phyloP scores from a whole-genome alignment of 2,329 filamentous ascomycete species.

The Phoma sp. region DNA sequence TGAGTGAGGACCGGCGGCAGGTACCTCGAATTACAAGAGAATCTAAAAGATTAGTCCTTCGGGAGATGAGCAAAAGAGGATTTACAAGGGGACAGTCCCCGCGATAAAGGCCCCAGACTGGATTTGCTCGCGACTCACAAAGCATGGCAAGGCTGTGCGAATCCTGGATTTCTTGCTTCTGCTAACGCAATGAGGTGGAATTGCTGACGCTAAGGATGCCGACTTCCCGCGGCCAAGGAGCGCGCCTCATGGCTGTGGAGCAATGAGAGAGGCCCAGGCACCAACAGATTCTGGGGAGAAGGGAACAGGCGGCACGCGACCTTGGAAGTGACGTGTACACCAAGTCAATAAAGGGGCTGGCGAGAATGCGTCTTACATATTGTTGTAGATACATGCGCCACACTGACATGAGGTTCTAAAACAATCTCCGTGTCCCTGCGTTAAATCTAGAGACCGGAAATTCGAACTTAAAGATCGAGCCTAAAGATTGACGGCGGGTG shows the following conservation, averaged over 20 bases:
- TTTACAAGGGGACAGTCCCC: neutral
- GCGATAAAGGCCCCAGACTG: constrained; percentile 9
- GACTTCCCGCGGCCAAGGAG: constrained; percentile 11
- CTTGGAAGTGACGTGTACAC: constrained; percentile 2
- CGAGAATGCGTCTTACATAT: no score
- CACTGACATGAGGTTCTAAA: neutral
- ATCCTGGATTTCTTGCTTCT: constrained; percentile 1
- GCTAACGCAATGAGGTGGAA: constrained; percentile 4
- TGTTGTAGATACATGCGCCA: neutral
- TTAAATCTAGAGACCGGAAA: no score
- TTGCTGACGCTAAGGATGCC: constrained; percentile 6
- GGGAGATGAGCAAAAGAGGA: constrained; percentile 1
- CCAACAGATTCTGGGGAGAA: constrained; percentile 7
- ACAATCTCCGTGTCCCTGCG: neutral
- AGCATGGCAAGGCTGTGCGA: constrained; percentile 2
- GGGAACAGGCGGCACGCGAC: constrained; percentile 14
- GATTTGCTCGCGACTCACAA: constrained; percentile 13
- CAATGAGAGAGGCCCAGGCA: constrained; percentile 9
- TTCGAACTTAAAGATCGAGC: neutral
- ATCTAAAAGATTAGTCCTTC: neutral
- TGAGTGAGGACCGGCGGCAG: neutral
- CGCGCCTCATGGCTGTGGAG: constrained; percentile 8
- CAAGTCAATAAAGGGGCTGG: constrained; percentile 1
- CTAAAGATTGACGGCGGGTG: constrained; percentile 2
- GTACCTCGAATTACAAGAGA: constrained; percentile 2